Base-by-base conservation (phyloP, 1,284 basidiomycete species). In the Leccinum subfulvum region DNA sequence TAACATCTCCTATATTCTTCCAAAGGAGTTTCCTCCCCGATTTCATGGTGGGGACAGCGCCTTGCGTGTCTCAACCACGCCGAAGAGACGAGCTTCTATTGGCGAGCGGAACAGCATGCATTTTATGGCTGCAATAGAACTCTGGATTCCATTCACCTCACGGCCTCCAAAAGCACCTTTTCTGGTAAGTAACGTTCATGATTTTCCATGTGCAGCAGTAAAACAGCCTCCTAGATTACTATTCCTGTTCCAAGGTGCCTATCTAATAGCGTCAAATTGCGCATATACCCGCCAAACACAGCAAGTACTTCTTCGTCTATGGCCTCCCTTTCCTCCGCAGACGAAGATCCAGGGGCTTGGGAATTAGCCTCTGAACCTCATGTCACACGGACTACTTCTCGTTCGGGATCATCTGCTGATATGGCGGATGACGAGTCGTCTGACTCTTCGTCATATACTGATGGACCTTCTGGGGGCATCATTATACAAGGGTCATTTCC, bases 381-480 rank as follows among this genome's bases (percentile, higher is more conserved):
- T 70, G 90, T 92, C 58, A 84, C 88, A 8, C 85, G 87, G 23
- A 78, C 71, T 49, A 64, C 78, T n/a, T 78, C 81, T 10, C 84
- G 89, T 37, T 76, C 82, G 1, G 81, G 81, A 58, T 86, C 87
- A 3, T 86, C 86, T 69, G 84, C 80, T 58, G 81, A 88, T 67
- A 86, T 90, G 71, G 90, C 90, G 1, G 90, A 92, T 64, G 91
- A 92, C 68, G 91, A 92, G 70, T 88, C 88, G 3, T 90, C 88
- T 47, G 90, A 91, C 69, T 87, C 88, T 1, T 86, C 87, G 2
- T 79, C 76, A 28, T 70, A 76, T 44, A 41, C 76, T 0, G 77
- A 82, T 21, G 83, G 85, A 0, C 80, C 84, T 64, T 76, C 83
- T 9, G 86, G 87, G 57, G 85, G 84, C 2, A 87, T 84, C 64